Base-by-base conservation (phyloP, 768 basidiomycete genomes). In the Antrodiella citrinella region DNA sequence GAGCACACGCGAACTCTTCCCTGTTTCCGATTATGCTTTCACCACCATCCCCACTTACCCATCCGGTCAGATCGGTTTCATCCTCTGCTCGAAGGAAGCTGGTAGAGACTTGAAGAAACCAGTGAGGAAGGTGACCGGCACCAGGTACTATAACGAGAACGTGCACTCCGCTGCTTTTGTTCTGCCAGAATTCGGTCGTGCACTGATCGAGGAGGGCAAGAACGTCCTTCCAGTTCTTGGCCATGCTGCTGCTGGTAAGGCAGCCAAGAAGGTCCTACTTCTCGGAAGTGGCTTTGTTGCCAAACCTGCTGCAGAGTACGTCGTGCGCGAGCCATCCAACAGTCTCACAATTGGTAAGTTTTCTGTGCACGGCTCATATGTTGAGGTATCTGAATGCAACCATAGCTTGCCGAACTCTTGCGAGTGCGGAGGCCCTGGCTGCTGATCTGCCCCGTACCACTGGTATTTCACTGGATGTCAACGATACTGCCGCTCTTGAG, bases 31-130 rank as follows among this genome's bases (percentile, higher is more conserved):
- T 62, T 99, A 96, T 65, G 96, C 92, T 13, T 96, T 77, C 69
- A 94, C 93, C 53, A 97, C 93, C 19, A 94, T 98, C 57, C 95
- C 95, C 0, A 96, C 94, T 13, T 99, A 99, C 69, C 96, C 96
- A 18, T 86, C 89, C n/a, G 96, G 96, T 30, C 93, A 94, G 64
- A 99, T 98, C 60, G 94, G 96, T 20, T 94, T 94, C 71, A 76
- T 94, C 57, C 74, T 97, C 43, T 90, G 87, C 66, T 84, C 92
- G 49, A 93, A 87, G 69, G 84, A 84, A 23, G 67, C 71, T 13
- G 74, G 71, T 22, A 75, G 89, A 47, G 80, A 87, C 63, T 69
- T 99, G 55, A 77, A 73, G 47, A 81, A 73, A 18, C 86, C 94
- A 0, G 57, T 93, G 38, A 80, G 92, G 50, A 71, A 82, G 42